Base-by-base conservation (phyloP, 441 rosid species). In the Corymbia calophylla region DNA sequence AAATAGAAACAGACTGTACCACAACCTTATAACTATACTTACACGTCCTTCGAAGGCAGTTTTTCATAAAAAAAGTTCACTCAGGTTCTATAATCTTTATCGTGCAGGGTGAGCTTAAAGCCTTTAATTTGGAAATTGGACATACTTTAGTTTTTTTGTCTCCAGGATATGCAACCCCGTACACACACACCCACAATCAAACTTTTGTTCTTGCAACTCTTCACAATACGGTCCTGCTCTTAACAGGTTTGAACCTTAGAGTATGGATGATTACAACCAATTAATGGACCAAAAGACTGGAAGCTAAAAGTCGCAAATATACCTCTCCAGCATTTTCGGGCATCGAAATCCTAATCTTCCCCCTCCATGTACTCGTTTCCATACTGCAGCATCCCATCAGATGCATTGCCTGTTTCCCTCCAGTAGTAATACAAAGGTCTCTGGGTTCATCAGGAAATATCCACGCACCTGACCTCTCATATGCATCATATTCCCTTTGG, bases 391-490 rank as follows among this genome's bases (percentile, higher is more conserved):
- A 90, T 90, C 92, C 93, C 87, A 84, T 90, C 77, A 94, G 54
- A 91, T 93, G 92, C 91, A 93, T 89, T 58, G 88, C 66, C 90
- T 89, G 89, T 92, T 93, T 93, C 89, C 93, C 91, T 47, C 91
- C 91, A 31, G 95, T 92, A 70, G 97, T 94, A 70, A 93, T 87
- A 88, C 96, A 94, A 77, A 92, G 87, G 89, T 89, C 87, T 80
- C 91, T 94, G 70, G 93, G 91, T 90, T 93, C 96, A 80, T 92
- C 95, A 5, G 97, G 97, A 88, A 94, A 98, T 91, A 96, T 93
- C 99, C 99, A 96, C 84, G 92, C 93, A 58, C 95, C 94, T 19
- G 94, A 90, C 87, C 91, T 90, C 91, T 93, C 92, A 81, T 90
- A 91, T 58, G 91, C 90, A 91, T 88, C 82, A 58, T 86, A 88